Conservation (phyloP, 1,139 yeast species). For the Hansenula sp. region DNA sequence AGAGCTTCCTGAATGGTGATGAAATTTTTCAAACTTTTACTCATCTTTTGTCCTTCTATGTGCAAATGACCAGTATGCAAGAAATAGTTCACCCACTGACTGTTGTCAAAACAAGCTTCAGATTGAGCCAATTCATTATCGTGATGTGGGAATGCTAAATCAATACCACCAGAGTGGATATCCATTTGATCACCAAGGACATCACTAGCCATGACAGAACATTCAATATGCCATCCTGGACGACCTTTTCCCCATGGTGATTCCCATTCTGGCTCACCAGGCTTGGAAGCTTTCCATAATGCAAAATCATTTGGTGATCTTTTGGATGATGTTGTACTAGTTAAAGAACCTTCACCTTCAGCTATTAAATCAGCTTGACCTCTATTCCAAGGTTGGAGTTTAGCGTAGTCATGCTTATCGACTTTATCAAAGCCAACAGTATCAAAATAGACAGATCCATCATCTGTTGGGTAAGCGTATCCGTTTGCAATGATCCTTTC, state of each 20-base stretch:
- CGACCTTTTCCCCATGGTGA: slow-evolving; percentile 98
- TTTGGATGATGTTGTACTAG: slow-evolving; percentile 51
- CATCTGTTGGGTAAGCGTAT: slow-evolving; percentile 75
- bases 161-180: slow-evolving; percentile 96
- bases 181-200: slow-evolving; percentile 81
- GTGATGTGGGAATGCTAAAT: slow-evolving; percentile 98
- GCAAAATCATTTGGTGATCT: slow-evolving; percentile 85
- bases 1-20: slow-evolving; percentile 93
- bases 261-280: slow-evolving; percentile 96
- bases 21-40: slow-evolving; percentile 89
- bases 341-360: slow-evolving; percentile 93
- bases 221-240: slow-evolving; percentile 99
- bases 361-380: slow-evolving; percentile 81
- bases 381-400: slow-evolving; percentile 97
- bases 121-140: slow-evolving; percentile 97
- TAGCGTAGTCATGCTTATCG: slow-evolving; percentile 80
- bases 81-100: slow-evolving; percentile 96
- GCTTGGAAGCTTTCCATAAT: slow-evolving; percentile 92
- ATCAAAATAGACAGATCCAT: slow-evolving; percentile 95
- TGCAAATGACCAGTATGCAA: slow-evolving; percentile 96
- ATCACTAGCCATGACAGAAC: slow-evolving; percentile 98
- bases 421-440: slow-evolving; percentile 73
- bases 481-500: slow-evolving; percentile 71
- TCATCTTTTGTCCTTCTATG: slow-evolving; percentile 98
- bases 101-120: slow-evolving; percentile 85